These are phyloP conservation scores for Lipomyces kockii DNA, from an alignment of 805 yeast species.

Conservation along the genomic window DNA sequence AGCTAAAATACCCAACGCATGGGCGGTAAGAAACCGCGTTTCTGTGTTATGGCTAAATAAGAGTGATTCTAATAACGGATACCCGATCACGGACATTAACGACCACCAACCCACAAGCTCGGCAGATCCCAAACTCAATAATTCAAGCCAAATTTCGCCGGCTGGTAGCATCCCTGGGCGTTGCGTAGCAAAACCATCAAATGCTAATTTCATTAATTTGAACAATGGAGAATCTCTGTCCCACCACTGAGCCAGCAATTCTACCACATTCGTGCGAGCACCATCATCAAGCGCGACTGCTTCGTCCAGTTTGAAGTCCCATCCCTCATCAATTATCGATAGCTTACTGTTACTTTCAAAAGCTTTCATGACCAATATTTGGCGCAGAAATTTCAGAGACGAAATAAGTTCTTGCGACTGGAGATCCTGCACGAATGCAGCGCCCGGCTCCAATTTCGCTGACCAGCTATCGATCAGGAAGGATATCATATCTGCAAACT, in stretches of 20 bases:
- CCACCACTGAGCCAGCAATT: conserved; percentile 11
- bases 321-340: conserved; percentile 69
- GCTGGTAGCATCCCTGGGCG: conserved; percentile 21
- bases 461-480: conserved; percentile 4
- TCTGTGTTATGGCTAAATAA: conserved; percentile 26
- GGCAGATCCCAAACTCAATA: conserved; percentile 41
- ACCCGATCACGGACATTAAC: not conserved
- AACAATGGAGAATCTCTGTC: conserved; percentile 6
- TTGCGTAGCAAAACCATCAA: conserved; percentile 17
- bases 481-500: conserved; percentile 49
- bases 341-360: conserved; percentile 57
- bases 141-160: conserved; percentile 40
- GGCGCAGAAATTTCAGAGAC: conserved; percentile 60
- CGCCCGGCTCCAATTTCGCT: not conserved
- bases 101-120: conserved; percentile 34
- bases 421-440: conserved; percentile 13
- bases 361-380: conserved; percentile 69
- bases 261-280: conserved; percentile 47
- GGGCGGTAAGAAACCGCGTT: conserved; percentile 48
- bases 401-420: conserved; percentile 37
- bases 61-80: conserved; percentile 28
- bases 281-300: conserved; percentile 65
- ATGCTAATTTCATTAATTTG: conserved; percentile 9
- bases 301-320: conserved; percentile 71
- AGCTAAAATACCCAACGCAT: conserved; percentile 50